These are phyloP conservation scores for Candida patagonica DNA, from an alignment of 805 yeast genomes.

Conservation along the genomic window DNA sequence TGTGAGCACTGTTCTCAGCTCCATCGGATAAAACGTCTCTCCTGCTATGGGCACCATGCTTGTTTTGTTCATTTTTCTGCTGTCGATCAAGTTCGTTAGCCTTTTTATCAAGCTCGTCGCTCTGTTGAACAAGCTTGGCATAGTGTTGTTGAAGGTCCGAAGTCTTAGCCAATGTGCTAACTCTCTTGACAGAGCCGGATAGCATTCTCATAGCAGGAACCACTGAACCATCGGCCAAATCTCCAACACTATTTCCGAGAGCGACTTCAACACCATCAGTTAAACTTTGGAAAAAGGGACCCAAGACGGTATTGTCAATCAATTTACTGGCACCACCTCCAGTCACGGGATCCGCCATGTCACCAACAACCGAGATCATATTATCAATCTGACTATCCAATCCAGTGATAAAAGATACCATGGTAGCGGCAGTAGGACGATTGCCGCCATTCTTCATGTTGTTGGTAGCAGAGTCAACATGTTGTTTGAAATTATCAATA, in stretches of 20 bases:
- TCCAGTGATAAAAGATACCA: slow-evolving; percentile 22
- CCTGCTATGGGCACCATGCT: not conserved
- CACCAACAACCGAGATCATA: slow-evolving; percentile 17
- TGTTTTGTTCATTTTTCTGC: not conserved
- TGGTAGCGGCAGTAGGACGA: slow-evolving; percentile 11
- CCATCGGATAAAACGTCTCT: slow-evolving; percentile 6
- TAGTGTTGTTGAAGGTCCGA: slow-evolving; percentile 11
- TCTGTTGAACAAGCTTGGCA: slow-evolving; percentile 14
- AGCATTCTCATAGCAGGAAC: slow-evolving; percentile 21
- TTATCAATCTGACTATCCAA: slow-evolving; percentile 28
- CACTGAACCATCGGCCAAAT: slow-evolving; percentile 17
- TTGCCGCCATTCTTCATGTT: slow-evolving; percentile 1
- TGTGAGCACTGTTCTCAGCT: slow-evolving; percentile 11
- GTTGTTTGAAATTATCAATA: slow-evolving; percentile 15
- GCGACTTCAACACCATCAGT: slow-evolving; percentile 28
- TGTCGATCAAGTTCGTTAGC: slow-evolving; percentile 2
- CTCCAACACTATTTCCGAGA: slow-evolving; percentile 15
- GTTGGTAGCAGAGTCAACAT: not conserved
- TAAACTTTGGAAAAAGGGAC: slow-evolving; percentile 27
- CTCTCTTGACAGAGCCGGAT: slow-evolving; percentile 14
- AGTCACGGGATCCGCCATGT: slow-evolving; percentile 18
- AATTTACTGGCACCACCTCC: slow-evolving; percentile 17
- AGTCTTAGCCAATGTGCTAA: slow-evolving; percentile 18
- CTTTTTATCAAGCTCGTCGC: slow-evolving; percentile 2
- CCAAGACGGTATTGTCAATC: slow-evolving; percentile 17